These are phyloP conservation scores for Mitragyna speciosa DNA, from an alignment of 257 asterid genomes.

Conservation along the genomic window DNA sequence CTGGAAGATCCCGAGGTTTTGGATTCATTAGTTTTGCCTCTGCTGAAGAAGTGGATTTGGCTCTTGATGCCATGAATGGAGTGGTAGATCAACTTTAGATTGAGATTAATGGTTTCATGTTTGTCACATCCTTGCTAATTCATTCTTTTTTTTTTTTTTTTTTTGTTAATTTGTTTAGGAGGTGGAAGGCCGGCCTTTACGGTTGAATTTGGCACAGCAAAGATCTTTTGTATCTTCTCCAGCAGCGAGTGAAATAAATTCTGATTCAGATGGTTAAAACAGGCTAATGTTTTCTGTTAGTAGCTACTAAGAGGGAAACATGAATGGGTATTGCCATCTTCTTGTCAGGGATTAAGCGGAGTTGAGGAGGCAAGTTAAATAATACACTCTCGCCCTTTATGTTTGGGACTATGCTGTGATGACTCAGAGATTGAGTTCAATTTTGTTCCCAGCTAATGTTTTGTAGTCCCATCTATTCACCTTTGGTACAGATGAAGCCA, in stretches of 20 bases:
- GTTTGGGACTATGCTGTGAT: neutral
- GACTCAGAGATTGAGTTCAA: no score
- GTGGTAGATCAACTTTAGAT: conserved; percentile 50
- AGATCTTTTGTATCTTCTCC: conserved; percentile 40
- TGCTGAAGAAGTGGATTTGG: conserved; percentile 60
- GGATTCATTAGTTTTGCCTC: conserved; percentile 80
- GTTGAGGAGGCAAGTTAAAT: neutral
- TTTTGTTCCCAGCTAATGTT: neutral
- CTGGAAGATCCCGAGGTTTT: conserved; percentile 84
- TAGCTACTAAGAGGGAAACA: conserved; percentile 3
- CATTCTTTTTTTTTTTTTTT: neutral
- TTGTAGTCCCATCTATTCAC: neutral
- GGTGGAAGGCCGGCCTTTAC: conserved; percentile 74
- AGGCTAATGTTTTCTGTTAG: neutral
- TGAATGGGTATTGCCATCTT: neutral
- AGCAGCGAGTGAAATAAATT: conserved; percentile 22
- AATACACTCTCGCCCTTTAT: neutral
- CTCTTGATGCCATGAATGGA: conserved; percentile 70
- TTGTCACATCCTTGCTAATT: conserved; percentile 1
- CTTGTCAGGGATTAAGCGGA: neutral
- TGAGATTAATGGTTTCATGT: neutral
- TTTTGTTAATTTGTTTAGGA: conserved; percentile 38
- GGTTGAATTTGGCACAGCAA: conserved; percentile 63
- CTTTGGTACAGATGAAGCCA: neutral
- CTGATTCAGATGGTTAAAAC: conserved; percentile 15